Evolutionary conservation across 2,329 filamentous ascomycete genomes (phyloP), one percentile per base, ranked within the genome.

Genomic region (Microsporum canis): DNA sequence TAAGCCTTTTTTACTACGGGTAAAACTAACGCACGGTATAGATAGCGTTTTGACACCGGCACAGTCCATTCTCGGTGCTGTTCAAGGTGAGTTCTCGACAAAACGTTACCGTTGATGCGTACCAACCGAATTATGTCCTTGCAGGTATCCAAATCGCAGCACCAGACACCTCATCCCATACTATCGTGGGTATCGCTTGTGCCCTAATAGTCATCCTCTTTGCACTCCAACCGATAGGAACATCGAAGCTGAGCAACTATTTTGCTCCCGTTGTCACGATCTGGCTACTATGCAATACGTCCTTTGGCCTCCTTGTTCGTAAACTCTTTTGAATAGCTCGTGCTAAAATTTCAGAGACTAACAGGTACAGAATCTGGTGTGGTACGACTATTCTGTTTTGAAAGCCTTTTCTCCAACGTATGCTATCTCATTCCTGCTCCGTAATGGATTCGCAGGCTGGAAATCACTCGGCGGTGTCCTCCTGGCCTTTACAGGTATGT

Each of bases 401-500:
- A 79, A 78, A 62, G 81, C 80, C 0, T 83, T 83, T 69, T 72
- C 71, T n/a, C 75, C 75, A 0, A 77, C 73, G 53, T 80, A 78
- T 53, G 80, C 77, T 1, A 77, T 79, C 56, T 64, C 71, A 0
- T 83, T 78, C 63, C 71, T 83, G 36, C 71, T 80, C 45, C 76
- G 79, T 1, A 77, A 82, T 61, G 74, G 74, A 23, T 72, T 75
- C 10, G 68, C 75, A n/a, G 81, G 80, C 17, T 84, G 81, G 80
- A 71, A 73, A 43, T 75, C 74, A 36, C 73, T 84, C 3, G 80
- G 79, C 3, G 88, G 88, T 3, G 82, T 91, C 23, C 72, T 91
- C 1, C 80, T 91, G 7, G 82, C 85, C 2, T 91, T 91, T 67
- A 91, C 88, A 1, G 63, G 63, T 65, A 60, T 14, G 33, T 27